Percentiles rank a stretch among this genome's conserved stretches.
phyloP scores from a whole-genome alignment of 176 grass and related monocot species.

The Neostapfia colusana region DNA sequence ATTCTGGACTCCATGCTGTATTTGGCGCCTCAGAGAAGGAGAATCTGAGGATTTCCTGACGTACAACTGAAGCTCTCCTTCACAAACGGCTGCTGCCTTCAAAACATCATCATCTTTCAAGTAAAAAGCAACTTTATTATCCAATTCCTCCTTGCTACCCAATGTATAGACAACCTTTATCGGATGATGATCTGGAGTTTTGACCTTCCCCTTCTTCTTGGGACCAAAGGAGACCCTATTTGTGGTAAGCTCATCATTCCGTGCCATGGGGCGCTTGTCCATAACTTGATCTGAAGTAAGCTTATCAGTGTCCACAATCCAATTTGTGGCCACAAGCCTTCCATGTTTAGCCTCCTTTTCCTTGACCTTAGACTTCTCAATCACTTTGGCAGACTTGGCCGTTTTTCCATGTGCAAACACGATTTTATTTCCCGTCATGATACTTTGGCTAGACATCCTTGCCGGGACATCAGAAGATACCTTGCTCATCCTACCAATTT shows the following conservation, averaged over 20 bases:
- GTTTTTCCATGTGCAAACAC: constrained; percentile 21
- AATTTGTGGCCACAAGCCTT: no score
- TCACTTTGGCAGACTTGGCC: no score
- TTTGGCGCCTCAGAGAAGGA: constrained; percentile 22
- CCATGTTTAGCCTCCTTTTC: no score
- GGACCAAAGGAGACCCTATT: constrained; percentile 3
- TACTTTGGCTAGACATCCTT: not conserved
- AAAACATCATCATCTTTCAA: constrained; percentile 38
- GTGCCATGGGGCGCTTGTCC: not conserved
- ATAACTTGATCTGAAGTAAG: no score
- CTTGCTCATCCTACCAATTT: constrained; percentile 17
- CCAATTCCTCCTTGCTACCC: constrained; percentile 29
- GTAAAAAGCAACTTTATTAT: constrained; percentile 19
- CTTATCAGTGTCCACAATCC: no score
- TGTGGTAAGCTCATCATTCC: not conserved
- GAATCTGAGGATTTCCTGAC: constrained; percentile 24
- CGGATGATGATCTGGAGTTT: not conserved
- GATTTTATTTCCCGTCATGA: not conserved
- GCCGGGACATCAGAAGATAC: not conserved
- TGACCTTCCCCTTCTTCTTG: constrained; percentile 33
- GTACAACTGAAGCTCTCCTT: constrained; percentile 38
- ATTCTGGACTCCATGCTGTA: constrained; percentile 15
- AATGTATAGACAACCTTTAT: not conserved
- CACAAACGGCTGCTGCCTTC: constrained; percentile 18
- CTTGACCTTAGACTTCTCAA: no score